A percentile compares a stretch with the other conserved stretches of the same genome.
These are phyloP conservation scores for Arctium minus DNA, from an alignment of 129 eudicot species.

Conservation along the genomic window DNA sequence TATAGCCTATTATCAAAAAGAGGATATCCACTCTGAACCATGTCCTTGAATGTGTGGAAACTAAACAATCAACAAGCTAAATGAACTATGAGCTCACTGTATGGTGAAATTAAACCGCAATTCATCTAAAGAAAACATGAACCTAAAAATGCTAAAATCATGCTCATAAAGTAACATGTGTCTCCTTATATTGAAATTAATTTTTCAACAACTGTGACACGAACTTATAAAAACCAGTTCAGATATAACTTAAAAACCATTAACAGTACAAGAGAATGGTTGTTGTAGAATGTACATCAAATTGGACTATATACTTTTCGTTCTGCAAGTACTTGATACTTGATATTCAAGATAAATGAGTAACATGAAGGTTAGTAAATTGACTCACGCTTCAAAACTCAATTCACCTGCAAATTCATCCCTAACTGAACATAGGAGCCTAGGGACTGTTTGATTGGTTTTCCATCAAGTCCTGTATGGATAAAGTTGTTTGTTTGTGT, in stretches of 20 bases:
- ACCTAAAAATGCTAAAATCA: slow-evolving; percentile 12
- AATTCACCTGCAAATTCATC: neutral
- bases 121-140: neutral
- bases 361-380: neutral
- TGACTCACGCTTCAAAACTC: neutral
- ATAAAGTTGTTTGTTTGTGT: no score
- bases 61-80: slow-evolving; percentile 20
- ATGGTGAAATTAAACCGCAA: neutral
- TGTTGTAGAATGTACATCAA: neutral
- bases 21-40: slow-evolving; percentile 38
- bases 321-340: neutral
- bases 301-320: neutral
- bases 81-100: neutral
- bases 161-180: neutral
- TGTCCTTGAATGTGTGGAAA: slow-evolving; percentile 21
- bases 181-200: neutral
- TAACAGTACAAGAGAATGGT: neutral
- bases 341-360: neutral
- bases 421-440: neutral
- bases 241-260: neutral
- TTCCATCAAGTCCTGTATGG: no score
- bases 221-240: neutral
- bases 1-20: slow-evolving; percentile 78
- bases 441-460: neutral
- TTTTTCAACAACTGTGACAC: neutral